phyloP scores from a whole-genome alignment of 257 asterid species.

The Salvia hispanica region DNA sequence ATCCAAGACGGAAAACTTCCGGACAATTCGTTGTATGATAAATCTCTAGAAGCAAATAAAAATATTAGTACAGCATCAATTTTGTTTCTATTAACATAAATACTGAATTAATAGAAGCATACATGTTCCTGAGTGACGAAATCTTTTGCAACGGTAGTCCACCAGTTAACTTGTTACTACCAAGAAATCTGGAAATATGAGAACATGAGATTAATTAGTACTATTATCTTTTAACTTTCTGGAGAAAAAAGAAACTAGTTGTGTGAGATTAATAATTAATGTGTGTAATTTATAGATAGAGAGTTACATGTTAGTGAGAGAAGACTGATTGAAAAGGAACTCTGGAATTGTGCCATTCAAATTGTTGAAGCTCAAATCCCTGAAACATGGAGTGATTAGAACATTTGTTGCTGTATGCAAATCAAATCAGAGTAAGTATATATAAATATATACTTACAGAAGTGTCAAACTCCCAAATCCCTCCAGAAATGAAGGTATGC shows the following conservation, averaged over 20 bases:
- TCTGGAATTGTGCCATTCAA: slow-evolving; percentile 62
- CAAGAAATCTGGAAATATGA: slow-evolving; percentile 69
- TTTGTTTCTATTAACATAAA: background rate
- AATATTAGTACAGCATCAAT: background rate
- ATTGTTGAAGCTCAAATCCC: slow-evolving; percentile 93
- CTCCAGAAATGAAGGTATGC: slow-evolving; percentile 61
- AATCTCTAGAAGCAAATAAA: slow-evolving; percentile 52
- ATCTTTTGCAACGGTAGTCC: slow-evolving; percentile 53
- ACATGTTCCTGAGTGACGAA: slow-evolving; percentile 56
- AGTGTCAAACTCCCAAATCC: slow-evolving; percentile 49
- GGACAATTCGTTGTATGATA: slow-evolving; percentile 71
- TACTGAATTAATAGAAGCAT: background rate
- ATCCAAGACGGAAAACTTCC: slow-evolving; percentile 84
- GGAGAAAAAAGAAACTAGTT: no score
- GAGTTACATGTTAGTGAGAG: slow-evolving; percentile 58
- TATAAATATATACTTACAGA: slow-evolving; percentile 50
- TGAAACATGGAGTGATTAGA: slow-evolving; percentile 34
- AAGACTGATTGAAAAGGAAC: slow-evolving; percentile 52
- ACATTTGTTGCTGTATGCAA: background rate
- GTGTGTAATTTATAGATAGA: slow-evolving; percentile 1
- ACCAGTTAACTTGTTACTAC: slow-evolving; percentile 69
- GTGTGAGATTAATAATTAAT: background rate
- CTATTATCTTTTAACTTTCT: background rate
- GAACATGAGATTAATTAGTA: slow-evolving; percentile 1
- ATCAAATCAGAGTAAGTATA: background rate